Evolutionary conservation across 805 yeast species (phyloP).

Genomic region (Suhomyces tanzawaensis): DNA sequence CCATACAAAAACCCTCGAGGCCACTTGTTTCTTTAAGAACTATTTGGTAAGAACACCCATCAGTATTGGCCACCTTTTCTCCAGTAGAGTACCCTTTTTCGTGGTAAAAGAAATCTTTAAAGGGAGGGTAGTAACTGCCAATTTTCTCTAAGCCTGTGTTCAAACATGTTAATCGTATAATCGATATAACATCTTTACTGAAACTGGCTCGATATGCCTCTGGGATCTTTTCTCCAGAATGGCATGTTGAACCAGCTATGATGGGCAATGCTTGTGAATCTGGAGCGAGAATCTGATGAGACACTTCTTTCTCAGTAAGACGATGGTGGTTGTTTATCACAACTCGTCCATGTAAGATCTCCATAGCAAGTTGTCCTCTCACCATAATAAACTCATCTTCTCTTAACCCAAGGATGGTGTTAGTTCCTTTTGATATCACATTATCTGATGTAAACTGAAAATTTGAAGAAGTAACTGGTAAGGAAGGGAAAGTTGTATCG

Average conservation of each 20-base stretch:
- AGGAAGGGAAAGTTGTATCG: neutral
- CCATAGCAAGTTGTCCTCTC: conserved; percentile 46
- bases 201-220: neutral
- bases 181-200: conserved; percentile 18
- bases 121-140: conserved; percentile 42
- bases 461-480: conserved; percentile 23
- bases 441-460: conserved; percentile 40
- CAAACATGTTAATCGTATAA: conserved; percentile 35
- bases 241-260: conserved; percentile 27
- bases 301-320: conserved; percentile 23
- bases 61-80: conserved; percentile 16
- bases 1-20: conserved; percentile 17
- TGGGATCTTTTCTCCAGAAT: conserved; percentile 19
- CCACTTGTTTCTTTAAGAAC: conserved; percentile 25
- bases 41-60: conserved; percentile 39
- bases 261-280: conserved; percentile 41
- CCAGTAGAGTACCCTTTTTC: conserved; percentile 8
- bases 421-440: conserved; percentile 26
- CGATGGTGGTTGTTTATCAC: conserved; percentile 36
- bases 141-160: conserved; percentile 46
- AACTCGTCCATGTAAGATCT: conserved; percentile 48
- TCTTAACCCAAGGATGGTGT: conserved; percentile 43
- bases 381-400: conserved; percentile 41
- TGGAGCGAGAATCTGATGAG: conserved; percentile 28
- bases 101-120: conserved; percentile 40